Evolutionary conservation across 139 green algal genomes (phyloP), one percentile per base, ranked within the genome.

Genomic region (Chlamydomonas eustigma): DNA sequence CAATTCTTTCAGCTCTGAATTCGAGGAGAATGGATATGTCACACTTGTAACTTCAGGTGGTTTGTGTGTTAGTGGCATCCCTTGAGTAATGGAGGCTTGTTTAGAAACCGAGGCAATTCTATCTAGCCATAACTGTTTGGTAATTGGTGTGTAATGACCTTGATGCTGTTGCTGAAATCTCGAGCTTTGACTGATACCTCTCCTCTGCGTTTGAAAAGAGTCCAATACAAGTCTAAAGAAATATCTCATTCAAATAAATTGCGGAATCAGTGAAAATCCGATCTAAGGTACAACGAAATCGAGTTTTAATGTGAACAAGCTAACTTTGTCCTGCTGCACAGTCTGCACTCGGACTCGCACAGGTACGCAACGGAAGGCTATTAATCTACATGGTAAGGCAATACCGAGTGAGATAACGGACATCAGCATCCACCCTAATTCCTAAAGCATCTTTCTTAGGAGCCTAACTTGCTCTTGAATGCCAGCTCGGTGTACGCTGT

Each of bases 91-190:
- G 44, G 52, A 6, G 0, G 51, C 50, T 12, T 58, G 44, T 58
- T 18, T 58, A 12, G 44, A 58, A 12, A 58, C 44, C 12, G 44
- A 58, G 44, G 44, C 44, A 12, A 84, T 32, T 1, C 87, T 73
- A 1, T 88, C 75, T 2, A 78, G 32, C 88, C 88, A 92, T 1
- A 92, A 81, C 67, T 78, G 74, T 75, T 89, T 90, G 2, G 87
- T 93, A 1, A 92, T 83, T 0, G 87, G 83, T 33, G 87, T 91
- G 74, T 86, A 91, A 0, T 51, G 77, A 0, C 84, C 86, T 0
- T 70, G 58, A 63, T 18, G 50, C 50, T 63, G 50, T 24, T 63
- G 50, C 22, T 63, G 50, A n/a, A n/a, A n/a, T n/a, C n/a, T n/a
- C n/a, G n/a, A n/a, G n/a, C n/a, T n/a, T n/a, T n/a, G n/a, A n/a